These are phyloP conservation scores for Colletotrichum chrysophilum DNA, from an alignment of 2,329 filamentous ascomycete species.

Conservation along the genomic window DNA sequence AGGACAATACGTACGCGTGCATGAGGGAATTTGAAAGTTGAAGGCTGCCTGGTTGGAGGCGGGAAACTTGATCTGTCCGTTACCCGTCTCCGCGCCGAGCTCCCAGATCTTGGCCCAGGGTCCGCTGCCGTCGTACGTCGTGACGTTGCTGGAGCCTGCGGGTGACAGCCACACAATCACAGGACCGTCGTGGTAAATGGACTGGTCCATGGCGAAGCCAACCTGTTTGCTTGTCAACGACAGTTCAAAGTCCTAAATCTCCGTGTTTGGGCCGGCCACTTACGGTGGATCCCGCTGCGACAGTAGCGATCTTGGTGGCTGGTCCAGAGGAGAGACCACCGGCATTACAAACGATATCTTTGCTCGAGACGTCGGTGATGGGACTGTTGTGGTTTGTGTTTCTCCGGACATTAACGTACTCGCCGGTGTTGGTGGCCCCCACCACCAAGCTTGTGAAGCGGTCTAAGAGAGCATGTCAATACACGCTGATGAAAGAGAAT, in stretches of 20 bases:
- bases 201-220: conserved; percentile 9
- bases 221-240: not conserved
- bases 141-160: conserved; percentile 5
- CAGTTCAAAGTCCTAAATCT: not conserved
- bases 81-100: conserved; percentile 6
- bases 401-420: conserved; percentile 10
- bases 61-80: conserved; percentile 20
- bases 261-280: not conserved
- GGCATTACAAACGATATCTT: conserved; percentile 51
- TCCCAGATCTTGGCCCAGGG: conserved; percentile 17
- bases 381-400: conserved; percentile 48
- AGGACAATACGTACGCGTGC: conserved; percentile 9
- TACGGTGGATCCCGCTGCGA: conserved; percentile 12
- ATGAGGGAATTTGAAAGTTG: conserved; percentile 18
- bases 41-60: conserved; percentile 8
- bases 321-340: conserved; percentile 29
- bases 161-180: conserved; percentile 17
- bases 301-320: conserved; percentile 7
- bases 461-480: not conserved
- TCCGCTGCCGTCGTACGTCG: conserved; percentile 14
- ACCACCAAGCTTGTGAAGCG: conserved; percentile 20
- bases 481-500: not conserved
- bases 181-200: conserved; percentile 18
- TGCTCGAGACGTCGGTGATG: conserved; percentile 47
- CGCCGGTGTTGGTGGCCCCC: conserved; percentile 11